Base-by-base conservation (phyloP, 202 grass and related monocot genomes). In the Zizania palustris region DNA sequence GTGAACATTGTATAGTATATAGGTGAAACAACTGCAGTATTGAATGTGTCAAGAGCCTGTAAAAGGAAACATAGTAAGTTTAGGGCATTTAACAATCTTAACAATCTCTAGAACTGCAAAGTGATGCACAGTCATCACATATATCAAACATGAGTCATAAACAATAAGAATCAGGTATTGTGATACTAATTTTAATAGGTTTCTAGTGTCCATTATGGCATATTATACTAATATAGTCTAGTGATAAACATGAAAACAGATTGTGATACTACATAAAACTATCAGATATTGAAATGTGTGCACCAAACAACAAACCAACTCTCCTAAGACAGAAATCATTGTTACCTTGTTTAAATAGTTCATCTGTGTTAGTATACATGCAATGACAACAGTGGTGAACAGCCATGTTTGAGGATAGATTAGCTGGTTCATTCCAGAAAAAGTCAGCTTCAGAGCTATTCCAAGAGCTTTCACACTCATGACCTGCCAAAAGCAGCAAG, bases 1-100 rank as follows among this genome's bases (percentile, higher is more conserved):
- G 95, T 98, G 76, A 98, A 98, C 95, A 98, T 98, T 4, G 92
- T 92, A 83, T 98, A 98, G 63, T 98, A 98, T 88, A 98, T 98
- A 0, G 95, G 95, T 54, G 95, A 97, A 71, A 94, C 91, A 72
- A 97, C 89, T 63, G 91, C 95, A 43, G 95, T 97, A 77, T 98
- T 98, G 83, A 94, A 98, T 77, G 95, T 98, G 63, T 98, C 95
- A 85, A 98, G 91, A 83, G 95, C 95, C 95, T 98, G 83, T 40
- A 88, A 45, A 88, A 76, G 12, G 46, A 80, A 83, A 78, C 0
- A 69, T 28, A 22, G 35, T 67, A 64, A 40, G 51, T 60, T 67
- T 43, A 69, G 11, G 33, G n/a, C 11, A 21, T 63, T 76, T 68
- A 48, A 4, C 35, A 71, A 73, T n/a, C n/a, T n/a, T n/a, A n/a